These are phyloP conservation scores for Cladosporium halotolerans DNA, from an alignment of 2,329 filamentous ascomycete species.

Conservation along the genomic window DNA sequence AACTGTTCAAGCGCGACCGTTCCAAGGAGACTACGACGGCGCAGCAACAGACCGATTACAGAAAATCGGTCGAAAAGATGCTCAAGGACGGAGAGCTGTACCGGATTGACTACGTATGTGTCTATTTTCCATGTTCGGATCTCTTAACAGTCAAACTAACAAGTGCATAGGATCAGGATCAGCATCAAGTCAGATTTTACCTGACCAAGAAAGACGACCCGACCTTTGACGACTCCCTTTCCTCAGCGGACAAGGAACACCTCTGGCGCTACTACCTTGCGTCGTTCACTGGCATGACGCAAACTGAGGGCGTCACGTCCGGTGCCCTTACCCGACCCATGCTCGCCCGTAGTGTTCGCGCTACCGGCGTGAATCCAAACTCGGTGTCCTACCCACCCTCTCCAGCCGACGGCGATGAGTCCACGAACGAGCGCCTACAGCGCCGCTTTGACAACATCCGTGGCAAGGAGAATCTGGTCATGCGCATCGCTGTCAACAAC, in stretches of 20 bases:
- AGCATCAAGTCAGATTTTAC: conserved; percentile 64
- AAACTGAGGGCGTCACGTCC: conserved; percentile 52
- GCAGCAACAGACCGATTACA: conserved; percentile 80
- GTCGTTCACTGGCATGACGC: conserved; percentile 80
- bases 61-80: conserved; percentile 87
- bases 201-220: conserved; percentile 83
- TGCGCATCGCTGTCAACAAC: conserved; percentile 39
- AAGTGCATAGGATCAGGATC: conserved; percentile 54
- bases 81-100: conserved; percentile 91
- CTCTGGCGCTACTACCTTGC: conserved; percentile 95
- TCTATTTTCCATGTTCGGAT: neutral
- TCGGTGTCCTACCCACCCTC: conserved; percentile 10
- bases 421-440: conserved; percentile 16
- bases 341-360: conserved; percentile 34
- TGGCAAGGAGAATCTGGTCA: conserved; percentile 37
- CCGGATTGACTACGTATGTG: conserved; percentile 80
- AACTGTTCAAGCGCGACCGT: conserved; percentile 76
- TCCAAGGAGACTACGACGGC: conserved; percentile 81
- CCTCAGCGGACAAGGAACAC: conserved; percentile 42
- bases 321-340: conserved; percentile 33
- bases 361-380: conserved; percentile 29
- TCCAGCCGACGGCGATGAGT: conserved; percentile 13
- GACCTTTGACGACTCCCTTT: conserved; percentile 67
- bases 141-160: conserved; percentile 22
- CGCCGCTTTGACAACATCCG: conserved; percentile 25